These are phyloP conservation scores for Colletotrichum eleusines DNA, from an alignment of 2,329 filamentous ascomycete genomes.

Conservation along the genomic window DNA sequence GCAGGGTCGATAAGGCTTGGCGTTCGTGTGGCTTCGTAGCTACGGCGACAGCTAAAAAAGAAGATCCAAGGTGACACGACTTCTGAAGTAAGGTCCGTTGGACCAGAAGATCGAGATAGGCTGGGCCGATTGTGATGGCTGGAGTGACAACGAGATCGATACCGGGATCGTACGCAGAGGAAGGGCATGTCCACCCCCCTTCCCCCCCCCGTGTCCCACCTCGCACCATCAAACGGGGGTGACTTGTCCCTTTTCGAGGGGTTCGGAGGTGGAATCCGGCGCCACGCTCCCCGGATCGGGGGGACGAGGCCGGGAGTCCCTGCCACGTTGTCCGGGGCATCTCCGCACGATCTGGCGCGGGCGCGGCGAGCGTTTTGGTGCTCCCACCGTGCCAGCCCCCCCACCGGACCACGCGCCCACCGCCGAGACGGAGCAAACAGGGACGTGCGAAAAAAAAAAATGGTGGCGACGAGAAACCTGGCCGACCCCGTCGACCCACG, in stretches of 20 bases:
- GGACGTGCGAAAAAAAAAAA: constrained; percentile 9
- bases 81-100: no score
- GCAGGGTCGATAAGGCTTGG: no score
- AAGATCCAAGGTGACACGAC: no score
- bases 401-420: neutral
- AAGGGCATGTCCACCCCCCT: neutral
- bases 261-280: neutral
- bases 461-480: neutral
- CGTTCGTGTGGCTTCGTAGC: neutral
- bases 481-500: neutral
- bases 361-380: neutral
- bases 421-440: neutral
- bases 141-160: neutral
- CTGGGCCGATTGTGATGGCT: neutral
- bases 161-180: neutral
- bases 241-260: no score
- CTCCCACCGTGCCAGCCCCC: no score
- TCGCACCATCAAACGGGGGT: neutral
- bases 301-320: neutral
- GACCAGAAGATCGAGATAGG: neutral
- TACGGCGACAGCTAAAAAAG: neutral
- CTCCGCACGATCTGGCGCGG: neutral
- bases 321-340: neutral
- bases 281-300: neutral
- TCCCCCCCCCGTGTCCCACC: no score